Evolutionary conservation across 73 alveolate genomes (phyloP).

Genomic region (Paraurostyla sp.): DNA sequence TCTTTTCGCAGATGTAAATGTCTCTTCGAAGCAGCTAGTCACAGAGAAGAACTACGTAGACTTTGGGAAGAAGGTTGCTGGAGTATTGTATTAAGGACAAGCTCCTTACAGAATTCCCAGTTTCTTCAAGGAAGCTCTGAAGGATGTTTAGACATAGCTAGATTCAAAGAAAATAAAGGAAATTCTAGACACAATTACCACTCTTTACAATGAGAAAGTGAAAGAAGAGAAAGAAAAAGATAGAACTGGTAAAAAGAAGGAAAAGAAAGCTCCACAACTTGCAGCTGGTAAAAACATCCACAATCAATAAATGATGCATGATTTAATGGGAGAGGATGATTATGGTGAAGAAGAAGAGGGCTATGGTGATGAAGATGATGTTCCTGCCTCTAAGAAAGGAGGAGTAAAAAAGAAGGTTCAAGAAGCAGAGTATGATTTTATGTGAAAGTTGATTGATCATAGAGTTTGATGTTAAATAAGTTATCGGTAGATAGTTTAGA

Average conservation of each 20-base stretch:
- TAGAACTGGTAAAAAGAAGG: slow-evolving; percentile 10
- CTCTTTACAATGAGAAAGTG: slow-evolving; percentile 52
- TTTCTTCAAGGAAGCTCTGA: slow-evolving; percentile 44
- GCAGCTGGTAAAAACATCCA: slow-evolving; percentile 17
- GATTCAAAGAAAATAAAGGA: slow-evolving; percentile 51
- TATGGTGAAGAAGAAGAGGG: slow-evolving; percentile 61
- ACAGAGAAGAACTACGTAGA: slow-evolving; percentile 33
- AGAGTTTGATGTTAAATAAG: neutral
- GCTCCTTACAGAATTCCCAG: slow-evolving; percentile 50
- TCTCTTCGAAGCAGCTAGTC: neutral
- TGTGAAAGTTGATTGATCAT: slow-evolving; percentile 34
- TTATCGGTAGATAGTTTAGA: neutral
- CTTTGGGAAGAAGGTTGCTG: slow-evolving; percentile 53
- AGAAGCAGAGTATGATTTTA: slow-evolving; percentile 62
- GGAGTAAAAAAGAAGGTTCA: slow-evolving; percentile 17
- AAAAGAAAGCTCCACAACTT: slow-evolving; percentile 30
- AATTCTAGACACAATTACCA: slow-evolving; percentile 21
- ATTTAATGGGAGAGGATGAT: slow-evolving; percentile 56
- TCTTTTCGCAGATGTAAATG: slow-evolving; percentile 45
- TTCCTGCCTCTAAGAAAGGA: neutral
- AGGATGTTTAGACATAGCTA: neutral
- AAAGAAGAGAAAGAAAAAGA: slow-evolving; percentile 65
- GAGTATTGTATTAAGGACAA: slow-evolving; percentile 31
- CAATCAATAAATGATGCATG: neutral
- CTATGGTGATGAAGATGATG: slow-evolving; percentile 30